A percentile compares a stretch with the other conserved stretches of the same genome.
Evolutionary conservation across 139 green algal species (phyloP).

Genomic region (Desmodesmus armatus): DNA sequence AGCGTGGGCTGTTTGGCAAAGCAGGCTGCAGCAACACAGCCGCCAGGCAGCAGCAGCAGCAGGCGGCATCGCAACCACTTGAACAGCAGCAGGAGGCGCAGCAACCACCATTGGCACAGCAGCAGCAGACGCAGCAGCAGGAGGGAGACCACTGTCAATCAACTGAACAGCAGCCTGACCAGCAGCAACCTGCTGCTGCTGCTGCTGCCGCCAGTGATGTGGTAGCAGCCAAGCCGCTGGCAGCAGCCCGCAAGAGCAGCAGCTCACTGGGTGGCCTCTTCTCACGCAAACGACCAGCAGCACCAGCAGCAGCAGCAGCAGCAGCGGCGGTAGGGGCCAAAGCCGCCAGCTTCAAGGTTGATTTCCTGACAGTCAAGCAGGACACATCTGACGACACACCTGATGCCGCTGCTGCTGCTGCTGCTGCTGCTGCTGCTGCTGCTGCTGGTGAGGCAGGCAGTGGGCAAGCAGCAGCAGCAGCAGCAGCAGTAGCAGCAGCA

Average conservation of each 20-base stretch:
- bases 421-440: neutral
- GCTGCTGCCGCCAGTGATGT: neutral
- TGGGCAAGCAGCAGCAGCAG: neutral
- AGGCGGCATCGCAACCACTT: neutral
- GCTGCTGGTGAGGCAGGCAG: neutral
- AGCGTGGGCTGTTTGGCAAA: too few species aligned
- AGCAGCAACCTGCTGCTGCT: neutral
- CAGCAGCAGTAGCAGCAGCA: neutral
- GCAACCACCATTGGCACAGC: neutral
- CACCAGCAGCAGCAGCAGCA: conserved; percentile 23
- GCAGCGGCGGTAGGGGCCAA: neutral
- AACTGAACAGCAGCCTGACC: neutral
- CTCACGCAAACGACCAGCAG: conserved; percentile 12
- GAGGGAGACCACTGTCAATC: too few species aligned
- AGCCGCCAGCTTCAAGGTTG: neutral
- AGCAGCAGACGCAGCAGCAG: neutral
- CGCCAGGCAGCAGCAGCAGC: neutral
- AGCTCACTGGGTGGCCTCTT: conserved; percentile 30
- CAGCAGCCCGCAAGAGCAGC: neutral
- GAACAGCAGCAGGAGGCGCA: neutral
- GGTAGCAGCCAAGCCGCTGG: neutral
- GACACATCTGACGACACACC: too few species aligned
- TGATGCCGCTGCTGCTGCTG: neutral
- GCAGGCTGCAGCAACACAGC: neutral
- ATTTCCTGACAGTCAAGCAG: too few species aligned